Base-by-base conservation (phyloP, 495 filamentous ascomycete species). In the Penicillium egyptiacum region DNA sequence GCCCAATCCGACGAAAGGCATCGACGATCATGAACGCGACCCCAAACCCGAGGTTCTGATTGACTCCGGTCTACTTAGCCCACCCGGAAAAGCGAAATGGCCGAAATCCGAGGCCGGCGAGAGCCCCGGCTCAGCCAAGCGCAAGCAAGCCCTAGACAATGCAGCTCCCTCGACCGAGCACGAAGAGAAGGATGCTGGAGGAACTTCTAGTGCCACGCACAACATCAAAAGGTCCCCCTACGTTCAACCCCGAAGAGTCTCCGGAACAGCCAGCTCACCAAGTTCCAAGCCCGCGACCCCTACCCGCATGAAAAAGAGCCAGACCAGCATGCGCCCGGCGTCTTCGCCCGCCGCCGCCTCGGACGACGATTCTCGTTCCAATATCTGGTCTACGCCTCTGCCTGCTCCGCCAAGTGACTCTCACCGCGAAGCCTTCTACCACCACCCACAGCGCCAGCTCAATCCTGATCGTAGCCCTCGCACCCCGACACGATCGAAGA, bases 41-140 rank as follows among this genome's bases (percentile, higher is more conserved):
- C 17, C 52, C 37, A 47, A 58, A 14, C 22, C 17, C 54, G 6
- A 33, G 14, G 33, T 64, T 46, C 43, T 60, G 56, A 62, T 54
- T 42, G 60, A 61, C 33, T 53, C 44, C 6, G 58, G 61, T 35
- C 50, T 57, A 5, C 58, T 61, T 42, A 68, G 57, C 42, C 63
- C 60, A 52, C 65, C 57, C 28, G 63, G 41, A 33, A 68, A 63
- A 43, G 31, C 69, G 3, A 77, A 77, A 50, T 65, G 71, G 54
- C 75, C 67, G 48, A 77, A 77, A 50, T 67, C 63, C 44, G 64
- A 66, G 35, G 66, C 59, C 39, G 64, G 64, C 53, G 71, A 75
- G 28, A 77, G 75, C 49, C 75, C 75, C 8, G 75, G 73, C 20
- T 75, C 75, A 0, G 69, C 72, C 3, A 71, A 74, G 35, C 69